Evolutionary conservation across 805 yeast genomes (phyloP).

Genomic region (Millerozyma miso): DNA sequence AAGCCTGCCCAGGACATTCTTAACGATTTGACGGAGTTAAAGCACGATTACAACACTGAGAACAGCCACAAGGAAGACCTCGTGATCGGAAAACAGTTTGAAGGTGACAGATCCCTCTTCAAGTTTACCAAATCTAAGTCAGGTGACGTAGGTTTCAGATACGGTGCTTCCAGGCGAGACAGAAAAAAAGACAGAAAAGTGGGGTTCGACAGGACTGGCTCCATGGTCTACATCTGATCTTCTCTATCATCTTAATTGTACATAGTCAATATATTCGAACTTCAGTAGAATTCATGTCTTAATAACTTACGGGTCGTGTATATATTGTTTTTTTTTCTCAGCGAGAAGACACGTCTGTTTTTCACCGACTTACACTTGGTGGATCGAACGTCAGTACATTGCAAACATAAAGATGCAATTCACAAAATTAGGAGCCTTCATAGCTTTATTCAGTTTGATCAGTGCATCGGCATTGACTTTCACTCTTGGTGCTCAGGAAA

Average conservation of each 20-base stretch:
- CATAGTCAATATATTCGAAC: conserved; percentile 3
- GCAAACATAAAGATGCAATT: conserved; percentile 10
- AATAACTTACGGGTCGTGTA: not conserved
- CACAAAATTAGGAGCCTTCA: conserved; percentile 10
- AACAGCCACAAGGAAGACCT: conserved; percentile 28
- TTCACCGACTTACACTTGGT: not conserved
- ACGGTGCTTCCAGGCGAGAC: conserved; percentile 88
- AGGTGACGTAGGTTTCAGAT: conserved; percentile 86
- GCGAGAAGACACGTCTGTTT: not conserved
- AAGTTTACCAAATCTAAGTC: conserved; percentile 74
- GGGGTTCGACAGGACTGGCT: conserved; percentile 67
- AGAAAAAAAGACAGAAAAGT: conserved; percentile 76
- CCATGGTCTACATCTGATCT: conserved; percentile 37
- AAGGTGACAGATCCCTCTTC: conserved; percentile 70
- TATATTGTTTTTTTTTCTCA: not conserved
- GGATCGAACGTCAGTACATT: not conserved
- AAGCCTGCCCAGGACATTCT: conserved; percentile 86
- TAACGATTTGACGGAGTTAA: conserved; percentile 59
- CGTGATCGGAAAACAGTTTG: conserved; percentile 50
- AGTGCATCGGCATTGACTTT: conserved; percentile 64
- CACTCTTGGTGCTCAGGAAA: conserved; percentile 69
- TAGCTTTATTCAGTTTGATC: conserved; percentile 28
- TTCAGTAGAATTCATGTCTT: not conserved
- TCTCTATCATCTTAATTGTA: conserved; percentile 2
- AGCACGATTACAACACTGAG: conserved; percentile 43